Percentiles rank a stretch among this genome's conserved stretches.
phyloP scores from a whole-genome alignment of 2,329 filamentous ascomycete species.

The Neonectria neomacrospora region DNA sequence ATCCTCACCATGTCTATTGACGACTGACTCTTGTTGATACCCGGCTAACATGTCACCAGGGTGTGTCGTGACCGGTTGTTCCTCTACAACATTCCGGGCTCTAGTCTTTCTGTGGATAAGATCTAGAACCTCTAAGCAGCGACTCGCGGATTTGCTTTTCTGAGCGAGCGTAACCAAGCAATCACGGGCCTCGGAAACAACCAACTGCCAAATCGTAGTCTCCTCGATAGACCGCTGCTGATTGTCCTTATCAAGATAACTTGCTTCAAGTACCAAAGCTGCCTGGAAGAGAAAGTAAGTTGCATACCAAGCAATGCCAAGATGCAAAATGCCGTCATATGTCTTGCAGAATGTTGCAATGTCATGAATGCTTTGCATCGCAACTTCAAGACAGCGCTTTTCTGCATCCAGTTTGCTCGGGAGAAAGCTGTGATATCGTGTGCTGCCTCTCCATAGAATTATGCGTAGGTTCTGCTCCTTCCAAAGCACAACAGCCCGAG shows the following conservation, averaged over 20 bases:
- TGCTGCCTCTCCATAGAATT: slow-evolving; percentile 53
- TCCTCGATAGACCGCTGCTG: slow-evolving; percentile 20
- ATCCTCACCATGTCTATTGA: background rate
- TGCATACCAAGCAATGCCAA: slow-evolving; percentile 55
- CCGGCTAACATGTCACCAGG: background rate
- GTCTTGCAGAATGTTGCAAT: slow-evolving; percentile 51
- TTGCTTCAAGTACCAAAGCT: slow-evolving; percentile 51
- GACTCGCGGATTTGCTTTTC: slow-evolving; percentile 19
- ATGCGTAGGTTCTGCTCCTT: slow-evolving; percentile 57
- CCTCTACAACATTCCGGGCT: background rate
- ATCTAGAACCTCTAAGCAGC: slow-evolving; percentile 20
- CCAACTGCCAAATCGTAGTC: slow-evolving; percentile 15
- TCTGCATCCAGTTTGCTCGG: slow-evolving; percentile 39
- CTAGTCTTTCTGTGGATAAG: slow-evolving; percentile 13
- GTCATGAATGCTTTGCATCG: slow-evolving; percentile 50
- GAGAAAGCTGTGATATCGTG: slow-evolving; percentile 49
- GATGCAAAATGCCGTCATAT: slow-evolving; percentile 42
- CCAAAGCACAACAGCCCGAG: slow-evolving; percentile 54
- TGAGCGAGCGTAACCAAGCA: slow-evolving; percentile 17
- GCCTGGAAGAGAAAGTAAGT: slow-evolving; percentile 59
- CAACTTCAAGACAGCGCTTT: slow-evolving; percentile 51
- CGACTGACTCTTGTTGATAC: slow-evolving; percentile 8
- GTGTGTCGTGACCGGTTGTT: background rate
- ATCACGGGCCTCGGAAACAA: slow-evolving; percentile 17
- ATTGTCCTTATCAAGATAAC: slow-evolving; percentile 20